Base-by-base conservation (phyloP, 164 flowering plant species). In the Kingdonia uniflora region DNA sequence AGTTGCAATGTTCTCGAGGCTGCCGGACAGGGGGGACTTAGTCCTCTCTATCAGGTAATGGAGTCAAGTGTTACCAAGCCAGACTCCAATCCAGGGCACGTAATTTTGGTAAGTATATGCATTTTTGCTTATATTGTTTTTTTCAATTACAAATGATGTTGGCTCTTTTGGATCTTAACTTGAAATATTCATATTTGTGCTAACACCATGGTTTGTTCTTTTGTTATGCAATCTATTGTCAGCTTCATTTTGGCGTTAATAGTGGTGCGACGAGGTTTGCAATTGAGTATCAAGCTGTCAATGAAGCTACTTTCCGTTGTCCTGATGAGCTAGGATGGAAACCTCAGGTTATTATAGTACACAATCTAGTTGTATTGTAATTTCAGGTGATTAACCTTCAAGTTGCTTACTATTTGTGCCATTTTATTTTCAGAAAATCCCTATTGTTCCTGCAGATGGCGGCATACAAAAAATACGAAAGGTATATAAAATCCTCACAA, bases 261-360 rank as follows among this genome's bases (percentile, higher is more conserved):
- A 87, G 95, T 64, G 96, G 97, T 41, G 95, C 97, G 22, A 70
- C 83, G 53, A 83, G 69, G 62, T 87, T 91, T 71, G 92, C 96
- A 20, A 68, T 91, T 47, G 97, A 91, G 74, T 65, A 70, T 44
- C 96, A 80, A 65, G 97, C 97, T 45, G 74, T 83, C 42, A 91
- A 87, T 74, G 97, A 91, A 74, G 97, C 97, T 61, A 84, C 96
- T 56, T 91, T 87, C 53, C 96, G 92, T 23, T 91, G 96, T 60
- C 87, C 97, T 33, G 97, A 90, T 75, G 87, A 90, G 74, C 54
- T 87, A 75, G 97, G 95, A 60, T 90, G 97, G 97, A 91, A 87
- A 61, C 96, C 96, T 59, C 92, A 81, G 91, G 95, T 89, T 54
- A 39, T n/a, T n/a, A 58, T 55, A 35, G 22, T 19, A n/a, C n/a